A percentile compares a stretch with the other conserved stretches of the same genome.
Conservation (phyloP, 805 yeast genomes). For the Lachancea meyersii region DNA sequence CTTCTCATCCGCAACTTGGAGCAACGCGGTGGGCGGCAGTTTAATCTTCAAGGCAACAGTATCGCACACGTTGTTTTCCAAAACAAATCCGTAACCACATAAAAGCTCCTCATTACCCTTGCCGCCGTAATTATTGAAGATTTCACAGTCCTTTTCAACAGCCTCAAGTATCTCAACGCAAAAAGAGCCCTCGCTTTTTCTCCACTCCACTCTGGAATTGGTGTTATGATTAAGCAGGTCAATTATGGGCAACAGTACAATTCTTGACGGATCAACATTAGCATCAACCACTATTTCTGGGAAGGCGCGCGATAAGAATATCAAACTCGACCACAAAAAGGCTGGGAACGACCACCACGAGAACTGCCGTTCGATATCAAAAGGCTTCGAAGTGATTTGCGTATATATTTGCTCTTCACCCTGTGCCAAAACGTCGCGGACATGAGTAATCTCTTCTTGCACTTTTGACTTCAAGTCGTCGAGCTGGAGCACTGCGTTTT, state of each 20-base stretch:
- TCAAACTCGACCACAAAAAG: conserved; percentile 68
- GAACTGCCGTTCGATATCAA: neutral
- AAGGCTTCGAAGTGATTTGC: conserved; percentile 6
- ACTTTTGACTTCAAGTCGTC: neutral
- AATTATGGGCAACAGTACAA: conserved; percentile 70
- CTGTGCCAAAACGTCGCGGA: conserved; percentile 12
- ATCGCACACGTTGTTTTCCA: conserved; percentile 54
- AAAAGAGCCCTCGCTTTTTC: conserved; percentile 42
- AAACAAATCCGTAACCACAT: conserved; percentile 54
- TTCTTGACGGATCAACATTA: conserved; percentile 37
- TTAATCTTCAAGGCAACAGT: conserved; percentile 57
- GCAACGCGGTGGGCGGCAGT: conserved; percentile 29
- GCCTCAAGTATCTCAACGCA: conserved; percentile 26
- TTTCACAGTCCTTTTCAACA: conserved; percentile 37
- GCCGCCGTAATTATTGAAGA: conserved; percentile 81
- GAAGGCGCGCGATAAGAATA: conserved; percentile 73
- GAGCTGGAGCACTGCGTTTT: conserved; percentile 3
- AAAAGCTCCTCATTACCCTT: conserved; percentile 85
- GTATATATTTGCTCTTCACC: conserved; percentile 17
- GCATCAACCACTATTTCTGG: conserved; percentile 47
- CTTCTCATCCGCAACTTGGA: conserved; percentile 30
- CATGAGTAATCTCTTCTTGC: conserved; percentile 13
- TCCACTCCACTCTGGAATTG: conserved; percentile 63
- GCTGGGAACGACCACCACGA: conserved; percentile 62
- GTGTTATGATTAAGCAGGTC: conserved; percentile 75